These are phyloP conservation scores for Chenopodium formosanum DNA, from an alignment of 148 eudicot species.

Conservation along the genomic window DNA sequence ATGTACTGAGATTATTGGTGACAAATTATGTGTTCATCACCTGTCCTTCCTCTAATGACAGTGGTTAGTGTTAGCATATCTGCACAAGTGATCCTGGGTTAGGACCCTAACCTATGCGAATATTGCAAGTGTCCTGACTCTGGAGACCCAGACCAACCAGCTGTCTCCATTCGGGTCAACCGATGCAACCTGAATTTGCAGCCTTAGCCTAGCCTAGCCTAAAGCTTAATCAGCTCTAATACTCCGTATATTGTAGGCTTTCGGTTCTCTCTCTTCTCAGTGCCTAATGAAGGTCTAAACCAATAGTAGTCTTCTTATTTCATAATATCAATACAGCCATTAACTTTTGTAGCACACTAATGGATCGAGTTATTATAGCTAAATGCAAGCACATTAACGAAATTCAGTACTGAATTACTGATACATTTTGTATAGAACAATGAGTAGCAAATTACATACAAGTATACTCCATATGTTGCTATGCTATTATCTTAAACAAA, in stretches of 20 bases:
- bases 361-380: not conserved
- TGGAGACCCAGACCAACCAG: too few species aligned
- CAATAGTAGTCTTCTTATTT: not conserved
- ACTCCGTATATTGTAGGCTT: not conserved
- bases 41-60: not conserved
- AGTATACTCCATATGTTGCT: not conserved
- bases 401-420: not conserved
- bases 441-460: conserved; percentile 16
- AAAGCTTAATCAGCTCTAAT: too few species aligned
- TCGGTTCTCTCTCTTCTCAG: not conserved
- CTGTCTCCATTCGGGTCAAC: too few species aligned
- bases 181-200: too few species aligned
- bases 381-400: not conserved
- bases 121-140: too few species aligned
- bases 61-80: not conserved
- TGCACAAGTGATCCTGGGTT: not conserved
- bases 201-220: too few species aligned
- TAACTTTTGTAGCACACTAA: not conserved
- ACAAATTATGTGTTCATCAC: not conserved
- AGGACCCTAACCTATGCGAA: too few species aligned
- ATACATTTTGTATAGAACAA: not conserved
- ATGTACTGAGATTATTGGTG: not conserved
- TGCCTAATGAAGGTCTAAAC: not conserved
- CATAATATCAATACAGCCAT: not conserved
- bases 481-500: conserved; percentile 3